Conservation (phyloP, 2,329 filamentous ascomycete species). For the Didymosphaeria variabile region DNA sequence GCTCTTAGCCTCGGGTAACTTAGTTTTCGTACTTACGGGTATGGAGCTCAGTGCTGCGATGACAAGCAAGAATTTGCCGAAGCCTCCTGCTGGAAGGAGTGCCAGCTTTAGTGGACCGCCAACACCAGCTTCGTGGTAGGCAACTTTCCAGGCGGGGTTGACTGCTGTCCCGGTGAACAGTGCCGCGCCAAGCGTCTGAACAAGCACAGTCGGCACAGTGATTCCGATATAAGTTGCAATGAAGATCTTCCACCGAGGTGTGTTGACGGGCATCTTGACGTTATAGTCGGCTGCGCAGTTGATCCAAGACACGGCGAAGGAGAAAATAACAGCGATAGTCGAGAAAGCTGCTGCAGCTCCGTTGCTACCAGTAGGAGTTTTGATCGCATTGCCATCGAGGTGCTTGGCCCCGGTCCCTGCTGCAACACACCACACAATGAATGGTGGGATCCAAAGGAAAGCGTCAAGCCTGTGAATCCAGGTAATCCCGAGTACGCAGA, state of each 20-base stretch:
- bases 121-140: conserved; percentile 36
- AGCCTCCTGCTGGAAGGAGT: conserved; percentile 43
- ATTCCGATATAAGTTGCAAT: conserved; percentile 45
- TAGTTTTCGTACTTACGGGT: conserved; percentile 29
- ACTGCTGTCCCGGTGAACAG: conserved; percentile 42
- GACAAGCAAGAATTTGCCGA: conserved; percentile 48
- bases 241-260: conserved; percentile 46
- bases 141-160: conserved; percentile 37
- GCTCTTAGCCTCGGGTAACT: not conserved
- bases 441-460: conserved; percentile 49
- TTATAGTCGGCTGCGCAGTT: conserved; percentile 52
- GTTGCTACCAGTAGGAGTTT: conserved; percentile 35
- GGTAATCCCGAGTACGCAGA: conserved; percentile 49
- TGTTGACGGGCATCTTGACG: conserved; percentile 49
- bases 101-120: conserved; percentile 46
- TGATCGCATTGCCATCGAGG: conserved; percentile 38
- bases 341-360: conserved; percentile 47
- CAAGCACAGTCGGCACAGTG: conserved; percentile 42
- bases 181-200: conserved; percentile 46
- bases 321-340: conserved; percentile 50
- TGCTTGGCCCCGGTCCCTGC: conserved; percentile 48
- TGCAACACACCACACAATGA: conserved; percentile 51
- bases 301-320: conserved; percentile 50
- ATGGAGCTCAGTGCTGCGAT: conserved; percentile 46
- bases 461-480: conserved; percentile 52